A percentile compares a stretch with the other conserved stretches of the same genome.
Conservation (phyloP, 2,329 filamentous ascomycete genomes). For the Metarhizium album region DNA sequence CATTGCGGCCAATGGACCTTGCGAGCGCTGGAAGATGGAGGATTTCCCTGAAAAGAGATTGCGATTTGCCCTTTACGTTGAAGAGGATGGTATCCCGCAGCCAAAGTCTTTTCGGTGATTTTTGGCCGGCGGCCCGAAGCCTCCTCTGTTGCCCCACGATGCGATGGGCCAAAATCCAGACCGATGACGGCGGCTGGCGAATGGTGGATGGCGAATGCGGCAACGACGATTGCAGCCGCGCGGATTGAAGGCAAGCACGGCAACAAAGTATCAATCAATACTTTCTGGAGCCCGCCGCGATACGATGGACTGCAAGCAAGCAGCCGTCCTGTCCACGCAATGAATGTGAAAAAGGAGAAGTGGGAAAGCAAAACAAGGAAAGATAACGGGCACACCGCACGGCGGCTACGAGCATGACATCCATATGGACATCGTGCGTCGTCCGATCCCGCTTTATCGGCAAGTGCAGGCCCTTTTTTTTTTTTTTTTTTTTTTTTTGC, state of each 20-base stretch:
- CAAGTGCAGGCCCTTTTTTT: conserved; percentile 4
- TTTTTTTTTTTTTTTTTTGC: background rate
- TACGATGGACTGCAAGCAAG: background rate
- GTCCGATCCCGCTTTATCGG: conserved; percentile 6
- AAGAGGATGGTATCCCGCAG: background rate
- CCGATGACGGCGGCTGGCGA: too few relatives aligned
- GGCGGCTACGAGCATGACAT: background rate
- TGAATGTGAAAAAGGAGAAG: background rate
- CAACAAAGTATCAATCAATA: background rate
- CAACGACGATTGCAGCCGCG: background rate
- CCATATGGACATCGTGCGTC: background rate
- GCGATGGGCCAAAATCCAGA: background rate
- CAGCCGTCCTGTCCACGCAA: background rate
- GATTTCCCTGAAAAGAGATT: too few relatives aligned
- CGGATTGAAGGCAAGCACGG: background rate
- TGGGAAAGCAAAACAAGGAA: background rate
- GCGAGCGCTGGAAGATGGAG: background rate
- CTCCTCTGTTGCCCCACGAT: background rate
- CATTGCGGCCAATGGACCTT: conserved; percentile 10
- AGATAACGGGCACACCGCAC: background rate
- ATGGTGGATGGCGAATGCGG: too few relatives aligned
- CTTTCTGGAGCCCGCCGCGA: background rate
- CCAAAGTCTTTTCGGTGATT: too few relatives aligned
- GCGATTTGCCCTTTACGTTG: background rate
- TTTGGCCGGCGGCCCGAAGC: too few relatives aligned